phyloP scores from a whole-genome alignment of 2,329 filamentous ascomycete species.

The Alternaria triticimaculans region DNA sequence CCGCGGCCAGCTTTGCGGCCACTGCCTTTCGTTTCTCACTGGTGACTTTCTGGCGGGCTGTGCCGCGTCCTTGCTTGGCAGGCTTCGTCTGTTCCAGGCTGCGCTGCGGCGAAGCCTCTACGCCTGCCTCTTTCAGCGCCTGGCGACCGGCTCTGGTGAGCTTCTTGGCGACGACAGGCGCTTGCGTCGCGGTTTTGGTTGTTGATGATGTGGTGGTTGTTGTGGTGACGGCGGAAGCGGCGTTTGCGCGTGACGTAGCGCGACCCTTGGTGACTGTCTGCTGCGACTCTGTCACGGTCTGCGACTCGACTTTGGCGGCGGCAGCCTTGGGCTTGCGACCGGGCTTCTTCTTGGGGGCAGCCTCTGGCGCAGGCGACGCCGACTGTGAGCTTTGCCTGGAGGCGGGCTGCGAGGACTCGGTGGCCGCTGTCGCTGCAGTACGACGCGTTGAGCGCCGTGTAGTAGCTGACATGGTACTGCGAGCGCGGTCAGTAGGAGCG shows the following conservation, averaged over 20 bases:
- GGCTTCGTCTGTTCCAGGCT: constrained; percentile 16
- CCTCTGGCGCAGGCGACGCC: constrained; percentile 12
- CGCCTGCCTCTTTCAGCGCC: constrained; percentile 13
- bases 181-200: not conserved
- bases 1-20: constrained; percentile 6
- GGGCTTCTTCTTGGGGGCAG: constrained; percentile 13
- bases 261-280: constrained; percentile 10
- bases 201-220: constrained; percentile 10
- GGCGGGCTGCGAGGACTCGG: constrained; percentile 15
- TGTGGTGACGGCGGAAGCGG: constrained; percentile 9
- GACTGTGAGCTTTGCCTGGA: constrained; percentile 4
- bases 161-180: constrained; percentile 11
- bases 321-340: constrained; percentile 18
- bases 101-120: constrained; percentile 24
- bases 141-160: constrained; percentile 23
- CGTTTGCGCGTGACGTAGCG: constrained; percentile 18
- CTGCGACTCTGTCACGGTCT: constrained; percentile 12
- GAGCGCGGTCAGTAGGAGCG: constrained; percentile 19
- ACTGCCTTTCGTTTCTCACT: constrained; percentile 15
- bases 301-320: constrained; percentile 14
- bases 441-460: constrained; percentile 26
- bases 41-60: constrained; percentile 4
- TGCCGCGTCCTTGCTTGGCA: constrained; percentile 17
- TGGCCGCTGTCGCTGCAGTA: constrained; percentile 16
- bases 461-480: constrained; percentile 24